Conservation (phyloP, 345 rosid species). For the Xanthoceras sorbifolium region DNA sequence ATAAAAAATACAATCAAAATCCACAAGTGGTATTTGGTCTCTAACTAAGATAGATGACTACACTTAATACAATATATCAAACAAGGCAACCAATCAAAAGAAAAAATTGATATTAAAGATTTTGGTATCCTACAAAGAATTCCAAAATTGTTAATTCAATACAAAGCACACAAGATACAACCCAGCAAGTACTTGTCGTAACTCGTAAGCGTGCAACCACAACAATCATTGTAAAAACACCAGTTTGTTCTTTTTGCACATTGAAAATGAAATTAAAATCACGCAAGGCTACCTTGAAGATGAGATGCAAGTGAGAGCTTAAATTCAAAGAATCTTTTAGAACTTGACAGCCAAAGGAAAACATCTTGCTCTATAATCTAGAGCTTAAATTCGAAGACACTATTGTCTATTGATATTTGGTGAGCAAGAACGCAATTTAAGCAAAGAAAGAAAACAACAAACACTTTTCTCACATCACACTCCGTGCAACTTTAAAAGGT, state of each 20-base stretch:
- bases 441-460: not conserved
- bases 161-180: not conserved
- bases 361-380: not conserved
- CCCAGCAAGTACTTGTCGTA: not conserved
- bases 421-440: not conserved
- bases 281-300: not conserved
- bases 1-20: too few species aligned
- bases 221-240: not conserved
- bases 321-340: not conserved
- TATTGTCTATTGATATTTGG: not conserved
- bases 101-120: too few species aligned
- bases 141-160: not conserved
- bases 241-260: not conserved
- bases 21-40: not conserved
- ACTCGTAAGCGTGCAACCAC: not conserved
- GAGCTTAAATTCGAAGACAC: not conserved
- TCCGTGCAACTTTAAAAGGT: not conserved
- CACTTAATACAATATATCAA: not conserved
- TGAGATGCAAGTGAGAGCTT: not conserved
- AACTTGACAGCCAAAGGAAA: not conserved
- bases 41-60: not conserved
- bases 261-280: not conserved
- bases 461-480: not conserved
- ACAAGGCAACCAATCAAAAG: not conserved
- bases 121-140: not conserved